Evolutionary conservation across 139 green algal species (phyloP), one percentile per base, ranked within the genome.

Genomic region (Volvox africanus): DNA sequence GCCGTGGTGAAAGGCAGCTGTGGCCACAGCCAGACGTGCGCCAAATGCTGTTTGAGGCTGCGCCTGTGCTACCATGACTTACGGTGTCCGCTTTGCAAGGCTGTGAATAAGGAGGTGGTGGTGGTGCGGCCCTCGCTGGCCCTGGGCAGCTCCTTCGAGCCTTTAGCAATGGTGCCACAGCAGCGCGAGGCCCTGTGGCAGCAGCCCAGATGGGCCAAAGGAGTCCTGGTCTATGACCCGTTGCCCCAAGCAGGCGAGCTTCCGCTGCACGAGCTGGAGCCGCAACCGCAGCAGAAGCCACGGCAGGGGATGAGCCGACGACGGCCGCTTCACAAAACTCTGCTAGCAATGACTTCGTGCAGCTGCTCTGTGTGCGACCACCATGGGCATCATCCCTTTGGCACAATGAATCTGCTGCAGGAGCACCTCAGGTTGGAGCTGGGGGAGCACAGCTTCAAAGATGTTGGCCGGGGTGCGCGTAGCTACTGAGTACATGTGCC

Each of bases 51-150:
- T 78, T 90, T 97, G 93, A 94, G 96, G 61, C 36, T 97, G 83
- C 92, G 96, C 24, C 87, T 97, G 90, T 94, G 91, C 20, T 98
- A 97, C 91, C n/a, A 86, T 0, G 94, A 96, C 82, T 88, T 61
- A 19, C 92, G 89, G 33, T 98, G 96, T 91, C 93, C 95, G 14
- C 87, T 98, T 68, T 98, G 96, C 95, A 98, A 98, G 79, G 44
- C 88, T 0, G 90, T 95, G 1, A 93, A 93, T 73, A 35, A 36
- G 19, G 88, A 96, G 91, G 94, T 97, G 37, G 91, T 96, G 14
- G 92, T 97, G 44, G 85, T 90, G 21, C 92, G 90, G 2, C 95
- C 91, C 77, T 88, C 82, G 78, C 77, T 89, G 83, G 67, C 83
- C 14, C 67, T 68, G 1, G 83, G 68, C 1, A 65, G 36, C 36